Evolutionary conservation across 805 yeast genomes (phyloP).

Genomic region (Brettanomyces nanus): DNA sequence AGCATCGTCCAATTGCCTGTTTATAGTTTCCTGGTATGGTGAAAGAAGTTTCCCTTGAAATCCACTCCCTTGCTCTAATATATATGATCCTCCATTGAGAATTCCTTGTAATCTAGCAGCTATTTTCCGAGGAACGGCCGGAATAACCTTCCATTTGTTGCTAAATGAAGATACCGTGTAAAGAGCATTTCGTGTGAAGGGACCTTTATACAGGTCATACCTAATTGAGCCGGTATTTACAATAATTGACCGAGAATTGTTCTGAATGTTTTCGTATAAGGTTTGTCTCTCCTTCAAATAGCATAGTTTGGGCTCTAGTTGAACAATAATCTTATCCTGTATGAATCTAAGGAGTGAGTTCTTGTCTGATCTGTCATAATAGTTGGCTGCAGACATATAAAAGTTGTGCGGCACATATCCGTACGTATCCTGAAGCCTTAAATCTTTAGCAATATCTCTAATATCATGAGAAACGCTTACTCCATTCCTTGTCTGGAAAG

Average conservation of each 20-base stretch:
- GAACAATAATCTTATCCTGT: constrained; percentile 41
- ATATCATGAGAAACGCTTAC: constrained; percentile 37
- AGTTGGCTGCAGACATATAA: constrained; percentile 59
- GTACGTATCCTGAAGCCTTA: constrained; percentile 45
- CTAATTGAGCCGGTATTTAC: constrained; percentile 86
- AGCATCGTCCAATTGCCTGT: constrained; percentile 2
- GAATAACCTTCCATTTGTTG: constrained; percentile 67
- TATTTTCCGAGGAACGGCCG: constrained; percentile 44
- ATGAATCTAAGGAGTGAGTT: constrained; percentile 53
- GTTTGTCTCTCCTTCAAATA: constrained; percentile 6
- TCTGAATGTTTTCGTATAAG: constrained; percentile 17
- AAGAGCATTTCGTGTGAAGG: constrained; percentile 71
- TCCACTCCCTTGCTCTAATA: constrained; percentile 6
- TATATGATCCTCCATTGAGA: constrained; percentile 49
- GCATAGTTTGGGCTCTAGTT: constrained; percentile 20
- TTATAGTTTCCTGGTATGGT: constrained; percentile 19
- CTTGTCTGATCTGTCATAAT: constrained; percentile 34
- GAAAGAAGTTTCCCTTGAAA: constrained; percentile 12
- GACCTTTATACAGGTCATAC: constrained; percentile 79
- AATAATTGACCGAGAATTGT: constrained; percentile 43
- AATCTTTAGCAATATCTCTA: constrained; percentile 27
- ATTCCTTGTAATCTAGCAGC: constrained; percentile 47
- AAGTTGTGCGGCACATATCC: constrained; percentile 67
- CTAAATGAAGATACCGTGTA: constrained; percentile 81
- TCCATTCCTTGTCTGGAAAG: constrained; percentile 54